phyloP scores from a whole-genome alignment of 2,329 filamentous ascomycete species.

The Chaetomium globosum region DNA sequence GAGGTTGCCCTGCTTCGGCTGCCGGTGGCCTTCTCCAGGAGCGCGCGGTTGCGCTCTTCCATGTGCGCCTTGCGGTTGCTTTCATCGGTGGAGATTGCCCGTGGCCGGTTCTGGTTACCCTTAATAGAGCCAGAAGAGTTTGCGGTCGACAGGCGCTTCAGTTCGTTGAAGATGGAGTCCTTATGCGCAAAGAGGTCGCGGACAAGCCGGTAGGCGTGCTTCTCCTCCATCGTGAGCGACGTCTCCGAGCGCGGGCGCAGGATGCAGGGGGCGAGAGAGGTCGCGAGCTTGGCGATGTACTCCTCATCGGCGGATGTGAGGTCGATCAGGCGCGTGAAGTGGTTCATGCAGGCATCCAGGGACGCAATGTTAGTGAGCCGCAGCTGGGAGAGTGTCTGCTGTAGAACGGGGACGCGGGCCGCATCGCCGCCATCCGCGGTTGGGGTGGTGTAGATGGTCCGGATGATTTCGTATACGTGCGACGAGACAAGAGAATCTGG shows the following conservation, averaged over 20 bases:
- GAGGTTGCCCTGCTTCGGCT: slow-evolving; percentile 73
- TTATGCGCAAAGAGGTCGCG: slow-evolving; percentile 93
- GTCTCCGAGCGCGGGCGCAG: slow-evolving; percentile 85
- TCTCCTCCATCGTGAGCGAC: slow-evolving; percentile 92
- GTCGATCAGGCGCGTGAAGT: slow-evolving; percentile 95
- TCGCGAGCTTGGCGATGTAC: slow-evolving; percentile 75
- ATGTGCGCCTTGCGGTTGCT: slow-evolving; percentile 91
- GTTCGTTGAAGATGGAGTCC: slow-evolving; percentile 89
- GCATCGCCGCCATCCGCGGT: slow-evolving; percentile 74
- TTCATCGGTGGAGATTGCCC: slow-evolving; percentile 92
- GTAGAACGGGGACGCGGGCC: slow-evolving; percentile 83
- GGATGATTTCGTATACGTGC: slow-evolving; percentile 97
- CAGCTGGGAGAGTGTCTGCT: slow-evolving; percentile 92
- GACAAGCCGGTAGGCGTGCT: slow-evolving; percentile 85
- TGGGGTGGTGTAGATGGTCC: slow-evolving; percentile 90
- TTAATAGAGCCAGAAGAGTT: slow-evolving; percentile 63
- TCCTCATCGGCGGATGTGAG: slow-evolving; percentile 92
- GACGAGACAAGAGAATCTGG: slow-evolving; percentile 96
- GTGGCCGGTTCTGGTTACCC: slow-evolving; percentile 62
- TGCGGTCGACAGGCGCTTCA: slow-evolving; percentile 83
- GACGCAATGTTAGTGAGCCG: slow-evolving; percentile 97
- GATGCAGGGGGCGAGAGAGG: slow-evolving; percentile 78
- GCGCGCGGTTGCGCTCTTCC: slow-evolving; percentile 86
- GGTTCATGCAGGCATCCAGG: slow-evolving; percentile 96
- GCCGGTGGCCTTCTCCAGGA: slow-evolving; percentile 67